These are phyloP conservation scores for Puccinia hordei DNA, from an alignment of 1,284 basidiomycete genomes.

Conservation along the genomic window DNA sequence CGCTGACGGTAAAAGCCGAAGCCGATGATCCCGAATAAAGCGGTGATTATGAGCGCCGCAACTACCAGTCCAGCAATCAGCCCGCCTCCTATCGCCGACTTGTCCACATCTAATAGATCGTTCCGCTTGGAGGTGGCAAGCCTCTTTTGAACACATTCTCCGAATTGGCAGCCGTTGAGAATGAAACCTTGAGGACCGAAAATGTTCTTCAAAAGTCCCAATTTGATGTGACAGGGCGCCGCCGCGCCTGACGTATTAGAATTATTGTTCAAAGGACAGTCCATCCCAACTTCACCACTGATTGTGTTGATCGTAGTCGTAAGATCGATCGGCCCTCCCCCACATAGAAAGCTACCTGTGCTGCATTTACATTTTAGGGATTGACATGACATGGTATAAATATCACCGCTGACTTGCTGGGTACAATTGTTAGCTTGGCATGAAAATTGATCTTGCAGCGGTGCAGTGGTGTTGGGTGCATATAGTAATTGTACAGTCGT, in stretches of 20 bases:
- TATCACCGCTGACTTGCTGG: constrained; percentile 61
- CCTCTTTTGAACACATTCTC: constrained; percentile 79
- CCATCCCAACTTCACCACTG: constrained; percentile 63
- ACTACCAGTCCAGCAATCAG: constrained; percentile 85
- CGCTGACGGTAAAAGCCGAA: constrained; percentile 69
- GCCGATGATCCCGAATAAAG: constrained; percentile 66
- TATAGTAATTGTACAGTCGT: constrained; percentile 22
- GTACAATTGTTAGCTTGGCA: constrained; percentile 72
- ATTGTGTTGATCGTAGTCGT: constrained; percentile 68
- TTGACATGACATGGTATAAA: constrained; percentile 69
- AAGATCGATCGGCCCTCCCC: constrained; percentile 63
- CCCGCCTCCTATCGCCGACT: constrained; percentile 67
- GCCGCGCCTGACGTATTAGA: constrained; percentile 63
- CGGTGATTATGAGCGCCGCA: constrained; percentile 69
- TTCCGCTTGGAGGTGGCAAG: constrained; percentile 67
- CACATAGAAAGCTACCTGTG: constrained; percentile 72
- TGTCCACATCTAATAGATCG: constrained; percentile 49
- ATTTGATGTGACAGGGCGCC: constrained; percentile 71
- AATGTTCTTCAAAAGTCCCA: constrained; percentile 67
- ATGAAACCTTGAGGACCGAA: constrained; percentile 74
- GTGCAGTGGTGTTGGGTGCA: constrained; percentile 15
- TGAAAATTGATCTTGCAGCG: constrained; percentile 65
- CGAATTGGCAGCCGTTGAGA: constrained; percentile 72
- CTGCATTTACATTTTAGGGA: constrained; percentile 74
- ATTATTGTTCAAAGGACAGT: constrained; percentile 65